Conservation (phyloP, 2,329 filamentous ascomycete species). For the Nigrospora sphaerica region DNA sequence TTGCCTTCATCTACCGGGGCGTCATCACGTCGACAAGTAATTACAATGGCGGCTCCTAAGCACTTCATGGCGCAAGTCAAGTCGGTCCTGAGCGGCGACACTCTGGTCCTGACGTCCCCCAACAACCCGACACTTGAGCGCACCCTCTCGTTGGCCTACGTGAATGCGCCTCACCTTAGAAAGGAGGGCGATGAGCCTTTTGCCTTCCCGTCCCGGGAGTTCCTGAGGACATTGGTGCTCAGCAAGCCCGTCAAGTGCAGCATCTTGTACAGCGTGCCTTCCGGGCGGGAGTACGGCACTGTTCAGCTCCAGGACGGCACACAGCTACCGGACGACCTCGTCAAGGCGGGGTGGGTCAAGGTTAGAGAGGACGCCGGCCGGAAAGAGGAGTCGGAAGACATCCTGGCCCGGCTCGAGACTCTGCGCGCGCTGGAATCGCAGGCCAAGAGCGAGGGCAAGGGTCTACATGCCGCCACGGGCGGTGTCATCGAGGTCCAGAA, state of each 20-base stretch:
- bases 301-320: constrained; percentile 70
- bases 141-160: constrained; percentile 83
- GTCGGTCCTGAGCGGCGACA: constrained; percentile 90
- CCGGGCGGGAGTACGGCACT: constrained; percentile 81
- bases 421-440: constrained; percentile 70
- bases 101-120: constrained; percentile 73
- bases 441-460: constrained; percentile 72
- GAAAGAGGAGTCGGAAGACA: constrained; percentile 79
- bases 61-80: constrained; percentile 72
- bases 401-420: constrained; percentile 64
- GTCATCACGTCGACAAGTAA: constrained; percentile 29
- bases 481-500: constrained; percentile 71
- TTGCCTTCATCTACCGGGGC: constrained; percentile 11
- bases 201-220: constrained; percentile 92
- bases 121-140: constrained; percentile 79
- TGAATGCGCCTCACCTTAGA: constrained; percentile 78
- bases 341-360: constrained; percentile 88
- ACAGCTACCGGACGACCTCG: constrained; percentile 70
- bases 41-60: constrained; percentile 28
- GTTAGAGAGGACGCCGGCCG: constrained; percentile 89
- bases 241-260: constrained; percentile 84
- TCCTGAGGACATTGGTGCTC: constrained; percentile 73
- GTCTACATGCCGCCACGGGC: constrained; percentile 65
- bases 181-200: constrained; percentile 89
- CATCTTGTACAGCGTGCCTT: constrained; percentile 81